phyloP scores from a whole-genome alignment of 164 flowering plant species.

The Cinnamomum chago region DNA sequence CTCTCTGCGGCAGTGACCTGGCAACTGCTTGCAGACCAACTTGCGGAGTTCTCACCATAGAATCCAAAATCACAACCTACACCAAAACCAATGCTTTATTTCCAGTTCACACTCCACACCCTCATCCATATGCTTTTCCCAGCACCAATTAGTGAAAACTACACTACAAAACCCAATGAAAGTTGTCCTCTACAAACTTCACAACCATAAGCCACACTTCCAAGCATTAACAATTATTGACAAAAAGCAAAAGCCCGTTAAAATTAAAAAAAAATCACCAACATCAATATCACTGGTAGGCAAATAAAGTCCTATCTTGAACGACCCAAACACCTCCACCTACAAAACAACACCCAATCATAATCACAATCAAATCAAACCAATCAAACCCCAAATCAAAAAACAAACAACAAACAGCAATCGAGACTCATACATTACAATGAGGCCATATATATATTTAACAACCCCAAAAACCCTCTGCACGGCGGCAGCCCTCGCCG shows the following conservation, averaged over 20 bases:
- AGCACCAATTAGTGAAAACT: not conserved
- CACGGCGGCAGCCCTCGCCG: constrained; percentile 56
- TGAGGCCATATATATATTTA: constrained; percentile 84
- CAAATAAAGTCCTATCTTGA: constrained; percentile 84
- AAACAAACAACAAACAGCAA: not conserved
- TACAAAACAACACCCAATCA: constrained; percentile 17
- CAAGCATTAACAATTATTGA: not conserved
- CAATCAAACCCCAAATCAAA: not conserved
- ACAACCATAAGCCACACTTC: not conserved
- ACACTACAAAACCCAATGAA: not conserved
- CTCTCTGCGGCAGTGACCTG: constrained; percentile 70
- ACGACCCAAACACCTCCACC: constrained; percentile 97
- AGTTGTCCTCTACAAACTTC: not conserved
- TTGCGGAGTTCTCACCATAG: constrained; percentile 69
- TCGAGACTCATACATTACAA: constrained; percentile 39
- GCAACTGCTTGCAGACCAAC: constrained; percentile 76
- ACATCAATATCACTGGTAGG: constrained; percentile 96
- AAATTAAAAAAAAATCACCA: constrained; percentile 22
- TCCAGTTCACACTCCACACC: not conserved
- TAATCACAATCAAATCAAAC: not conserved
- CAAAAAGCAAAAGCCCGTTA: no score
- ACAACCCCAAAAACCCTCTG: constrained; percentile 58
- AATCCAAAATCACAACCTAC: constrained; percentile 87
- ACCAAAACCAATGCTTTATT: constrained; percentile 1
- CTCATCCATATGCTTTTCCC: not conserved